Evolutionary conservation across 169 alveolate species (phyloP), one percentile per base, ranked within the genome.

Genomic region (Babesia sp.): DNA sequence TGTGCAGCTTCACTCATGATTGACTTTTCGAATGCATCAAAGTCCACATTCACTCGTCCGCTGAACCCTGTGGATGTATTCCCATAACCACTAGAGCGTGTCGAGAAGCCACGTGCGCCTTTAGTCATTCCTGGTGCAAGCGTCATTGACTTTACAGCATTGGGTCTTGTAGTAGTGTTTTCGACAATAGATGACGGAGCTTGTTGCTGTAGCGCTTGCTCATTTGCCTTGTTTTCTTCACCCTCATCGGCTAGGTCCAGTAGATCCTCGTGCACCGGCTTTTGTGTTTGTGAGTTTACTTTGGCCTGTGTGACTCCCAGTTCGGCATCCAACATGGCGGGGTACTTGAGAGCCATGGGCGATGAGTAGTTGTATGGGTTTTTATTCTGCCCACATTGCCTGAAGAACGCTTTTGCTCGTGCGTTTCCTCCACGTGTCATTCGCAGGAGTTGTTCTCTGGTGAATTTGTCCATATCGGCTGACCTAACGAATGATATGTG

Each of bases 401-500:
- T 72, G 39, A 81, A 71, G 41, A 26, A 72, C 8, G 78, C 37
- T 46, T 63, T 80, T 28, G 91, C 91, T 29, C 82, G 73, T 34
- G 70, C 74, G 72, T 89, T 89, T 16, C 93, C 93, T 29, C 93
- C 93, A 26, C 63, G 55, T 18, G 86, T 51, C 83, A 94, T 78
- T 61, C 96, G 64, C 28, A 77, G 64, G 66, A 90, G 79, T 69
- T 94, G 98, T 68, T 83, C 90, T 64, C 94, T 90, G 33, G 94
- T 91, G 90, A 93, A 94, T 41, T 91, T 92, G 67, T 94, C 98
- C 95, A 94, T 92, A 66, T 95, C 95, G 41, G 89, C 77, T 48
- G 97, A 93, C 51, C 98, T 64, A 45, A 97, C 98, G 87, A 96
- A 96, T 39, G 98, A 94, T 24, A 96, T 91, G 77, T 95, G 98